Base-by-base conservation (phyloP, 2,329 filamentous ascomycete species). In the Fusarium sp. region DNA sequence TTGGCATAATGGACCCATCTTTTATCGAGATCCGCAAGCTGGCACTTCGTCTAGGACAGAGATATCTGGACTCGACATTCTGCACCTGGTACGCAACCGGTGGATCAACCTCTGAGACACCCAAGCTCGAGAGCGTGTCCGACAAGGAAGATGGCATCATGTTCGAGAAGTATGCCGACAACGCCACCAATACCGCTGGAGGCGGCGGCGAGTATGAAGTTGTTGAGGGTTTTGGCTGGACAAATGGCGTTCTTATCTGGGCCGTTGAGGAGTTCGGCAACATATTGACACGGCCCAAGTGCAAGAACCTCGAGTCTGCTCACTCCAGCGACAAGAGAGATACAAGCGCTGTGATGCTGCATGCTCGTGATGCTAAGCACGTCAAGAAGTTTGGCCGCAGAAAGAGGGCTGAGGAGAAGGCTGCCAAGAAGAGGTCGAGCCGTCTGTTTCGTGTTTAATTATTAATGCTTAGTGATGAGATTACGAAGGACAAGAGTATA, bases 41-140 rank as follows among this genome's bases (percentile, higher is more conserved):
- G 2, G 86, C 89, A 0, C 80, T 90, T 4, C 76, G 80, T 6
- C 79, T 92, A 7, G 88, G 83, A 3, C 89, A 91, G 78, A 84
- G 89, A 37, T 91, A 91, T 69, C 79, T 91, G 37, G 88, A 90
- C 75, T 88, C 86, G 19, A 83, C 88, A 1, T 91, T 90, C 74
- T 92, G 89, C 79, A 91, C 89, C 1, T 91, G 89, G 89, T 87
- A 84, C 59, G 86, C 87, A 7, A 91, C 89, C 0, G 89, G 89
- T 22, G 89, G 89, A 5, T 82, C 84, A 4, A 90, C 88, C 0
- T 79, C 80, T 13, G 77, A 81, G 65, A 83, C 80, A 41, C 84
- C 84, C 30, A 84, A 81, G 74, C 79, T 89, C 54, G 75, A 76
- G 17, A 85, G 85, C 1, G 75, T 85, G 1, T 72, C 77, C 0